phyloP scores from a whole-genome alignment of 2,329 filamentous ascomycete genomes.

The Sporothrix curviconia region DNA sequence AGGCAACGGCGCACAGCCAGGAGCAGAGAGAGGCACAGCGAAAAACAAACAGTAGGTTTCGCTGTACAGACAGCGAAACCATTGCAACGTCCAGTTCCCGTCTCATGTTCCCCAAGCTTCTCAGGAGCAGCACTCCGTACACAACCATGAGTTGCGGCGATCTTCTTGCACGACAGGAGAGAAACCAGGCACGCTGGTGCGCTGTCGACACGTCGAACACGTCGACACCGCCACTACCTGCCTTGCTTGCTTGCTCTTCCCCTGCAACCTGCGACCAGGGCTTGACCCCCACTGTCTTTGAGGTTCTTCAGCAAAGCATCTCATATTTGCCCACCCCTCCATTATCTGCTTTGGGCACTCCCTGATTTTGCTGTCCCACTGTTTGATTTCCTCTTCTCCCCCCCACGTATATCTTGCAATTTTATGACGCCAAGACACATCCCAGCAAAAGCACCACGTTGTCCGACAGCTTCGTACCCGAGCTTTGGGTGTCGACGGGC shows the following conservation, averaged over 20 bases:
- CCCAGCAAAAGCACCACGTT: slow-evolving; percentile 3
- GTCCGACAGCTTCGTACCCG: neutral
- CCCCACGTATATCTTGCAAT: too few relatives aligned
- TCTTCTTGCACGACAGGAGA: neutral
- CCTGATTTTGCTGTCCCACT: too few relatives aligned
- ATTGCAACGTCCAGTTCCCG: neutral
- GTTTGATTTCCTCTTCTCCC: too few relatives aligned
- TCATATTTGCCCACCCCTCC: neutral
- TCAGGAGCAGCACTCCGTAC: too few relatives aligned
- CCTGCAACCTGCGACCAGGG: neutral
- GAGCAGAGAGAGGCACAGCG: neutral
- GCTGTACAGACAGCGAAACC: neutral
- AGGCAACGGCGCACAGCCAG: neutral
- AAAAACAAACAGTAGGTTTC: neutral
- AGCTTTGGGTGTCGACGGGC: neutral
- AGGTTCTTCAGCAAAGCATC: neutral
- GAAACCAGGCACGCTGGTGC: neutral
- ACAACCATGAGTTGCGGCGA: slow-evolving; percentile 1
- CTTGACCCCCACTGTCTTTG: slow-evolving; percentile 9
- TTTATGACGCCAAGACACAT: slow-evolving; percentile 3
- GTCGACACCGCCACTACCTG: too few relatives aligned
- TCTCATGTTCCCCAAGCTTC: neutral
- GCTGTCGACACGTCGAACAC: neutral
- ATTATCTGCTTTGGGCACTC: too few relatives aligned
- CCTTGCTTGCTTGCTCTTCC: neutral